Conservation (phyloP, 1,139 yeast genomes). For the Scheffersomyces stambukii region DNA sequence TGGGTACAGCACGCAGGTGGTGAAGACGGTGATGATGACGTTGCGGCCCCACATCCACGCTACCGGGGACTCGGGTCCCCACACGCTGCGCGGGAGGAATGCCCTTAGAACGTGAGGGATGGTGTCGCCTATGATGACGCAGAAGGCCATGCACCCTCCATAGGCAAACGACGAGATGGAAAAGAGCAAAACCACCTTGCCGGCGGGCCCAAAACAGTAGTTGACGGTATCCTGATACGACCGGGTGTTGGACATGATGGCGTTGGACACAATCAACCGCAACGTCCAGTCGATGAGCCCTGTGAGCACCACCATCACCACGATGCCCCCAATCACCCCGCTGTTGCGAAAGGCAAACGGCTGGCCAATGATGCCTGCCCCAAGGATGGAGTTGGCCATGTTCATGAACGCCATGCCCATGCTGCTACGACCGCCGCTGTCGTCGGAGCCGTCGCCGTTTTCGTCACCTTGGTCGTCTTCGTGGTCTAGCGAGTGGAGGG, state of each 20-base stretch:
- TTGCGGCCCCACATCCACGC: slow-evolving; percentile 61
- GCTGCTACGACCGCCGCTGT: slow-evolving; percentile 33
- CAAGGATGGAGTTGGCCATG: slow-evolving; percentile 91
- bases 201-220: slow-evolving; percentile 71
- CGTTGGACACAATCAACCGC: slow-evolving; percentile 74
- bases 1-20: slow-evolving; percentile 76
- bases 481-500: slow-evolving; percentile 20
- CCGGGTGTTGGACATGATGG: slow-evolving; percentile 69
- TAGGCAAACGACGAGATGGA: slow-evolving; percentile 88
- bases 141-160: slow-evolving; percentile 93
- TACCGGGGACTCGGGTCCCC: slow-evolving; percentile 23
- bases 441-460: slow-evolving; percentile 8
- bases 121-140: slow-evolving; percentile 92
- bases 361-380: slow-evolving; percentile 94
- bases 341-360: slow-evolving; percentile 83
- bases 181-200: slow-evolving; percentile 61
- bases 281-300: slow-evolving; percentile 83
- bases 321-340: slow-evolving; percentile 72
- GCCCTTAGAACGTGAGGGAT: slow-evolving; percentile 84
- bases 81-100: slow-evolving; percentile 50
- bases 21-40: slow-evolving; percentile 62
- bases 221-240: slow-evolving; percentile 86
- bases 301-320: slow-evolving; percentile 59
- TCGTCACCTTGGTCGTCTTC: slow-evolving; percentile 13
- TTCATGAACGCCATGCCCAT: slow-evolving; percentile 92